Percentiles rank a stretch among this genome's conserved stretches.
Evolutionary conservation across 2,329 filamentous ascomycete genomes (phyloP).

Genomic region (Ceratocystis alfenasii): DNA sequence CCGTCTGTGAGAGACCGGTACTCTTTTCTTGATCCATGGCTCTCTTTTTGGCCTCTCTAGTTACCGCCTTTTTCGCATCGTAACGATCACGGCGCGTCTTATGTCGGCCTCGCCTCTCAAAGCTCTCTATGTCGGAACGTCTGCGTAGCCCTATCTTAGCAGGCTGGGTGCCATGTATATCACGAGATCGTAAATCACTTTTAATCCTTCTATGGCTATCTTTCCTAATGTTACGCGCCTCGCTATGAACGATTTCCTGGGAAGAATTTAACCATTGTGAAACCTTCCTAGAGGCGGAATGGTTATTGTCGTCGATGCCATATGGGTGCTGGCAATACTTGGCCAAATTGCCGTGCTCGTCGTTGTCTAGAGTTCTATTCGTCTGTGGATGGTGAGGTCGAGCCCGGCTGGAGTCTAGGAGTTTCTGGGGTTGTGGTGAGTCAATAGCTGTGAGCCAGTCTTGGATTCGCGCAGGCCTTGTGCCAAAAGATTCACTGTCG

Average conservation of each 20-base stretch:
- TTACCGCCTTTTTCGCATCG: conserved; percentile 30
- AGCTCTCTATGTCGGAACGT: conserved; percentile 26
- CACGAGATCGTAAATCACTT: neutral
- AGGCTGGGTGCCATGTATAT: neutral
- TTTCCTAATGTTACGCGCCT: neutral
- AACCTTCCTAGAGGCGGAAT: neutral
- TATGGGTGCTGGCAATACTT: neutral
- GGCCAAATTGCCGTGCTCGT: neutral
- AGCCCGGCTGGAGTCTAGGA: conserved; percentile 19
- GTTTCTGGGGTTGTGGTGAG: neutral
- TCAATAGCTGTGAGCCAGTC: conserved; percentile 10
- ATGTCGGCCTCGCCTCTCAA: conserved; percentile 40
- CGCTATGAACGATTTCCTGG: neutral
- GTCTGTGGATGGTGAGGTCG: neutral
- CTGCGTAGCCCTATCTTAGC: conserved; percentile 18
- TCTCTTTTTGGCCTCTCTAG: conserved; percentile 23
- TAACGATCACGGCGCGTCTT: conserved; percentile 48
- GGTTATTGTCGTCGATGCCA: neutral
- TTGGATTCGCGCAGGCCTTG: conserved; percentile 20
- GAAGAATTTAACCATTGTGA: neutral
- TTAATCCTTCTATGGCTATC: neutral
- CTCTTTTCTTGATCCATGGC: neutral
- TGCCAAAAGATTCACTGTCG: neutral
- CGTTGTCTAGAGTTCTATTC: neutral
- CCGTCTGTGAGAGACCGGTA: neutral